These are phyloP conservation scores for Candida freyschussii DNA, from an alignment of 1,139 yeast species.

Conservation along the genomic window DNA sequence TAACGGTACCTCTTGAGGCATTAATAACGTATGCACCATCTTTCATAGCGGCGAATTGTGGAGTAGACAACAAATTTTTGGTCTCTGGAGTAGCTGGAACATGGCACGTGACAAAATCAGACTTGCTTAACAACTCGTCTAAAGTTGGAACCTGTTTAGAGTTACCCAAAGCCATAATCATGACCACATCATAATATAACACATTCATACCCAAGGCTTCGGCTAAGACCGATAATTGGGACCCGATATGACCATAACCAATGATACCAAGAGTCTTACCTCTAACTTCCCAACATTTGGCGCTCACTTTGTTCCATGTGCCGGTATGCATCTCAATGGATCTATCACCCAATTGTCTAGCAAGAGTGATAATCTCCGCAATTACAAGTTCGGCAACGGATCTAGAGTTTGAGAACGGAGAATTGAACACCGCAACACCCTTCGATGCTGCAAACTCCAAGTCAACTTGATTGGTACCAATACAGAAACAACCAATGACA, in stretches of 20 bases:
- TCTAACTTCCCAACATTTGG: conserved; percentile 98
- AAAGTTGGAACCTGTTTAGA: conserved; percentile 88
- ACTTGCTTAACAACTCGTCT: conserved; percentile 70
- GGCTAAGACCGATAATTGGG: conserved; percentile 94
- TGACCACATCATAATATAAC: conserved; percentile 82
- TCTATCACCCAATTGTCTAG: conserved; percentile 97
- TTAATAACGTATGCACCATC: conserved; percentile 92
- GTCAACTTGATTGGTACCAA: conserved; percentile 98
- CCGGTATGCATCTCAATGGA: conserved; percentile 95
- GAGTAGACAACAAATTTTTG: conserved; percentile 79
- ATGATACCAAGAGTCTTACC: conserved; percentile 96
- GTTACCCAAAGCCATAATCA: conserved; percentile 96
- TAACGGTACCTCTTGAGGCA: conserved; percentile 97
- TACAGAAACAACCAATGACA: conserved; percentile 96
- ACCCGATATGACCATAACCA: conserved; percentile 98
- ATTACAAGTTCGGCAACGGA: conserved; percentile 97
- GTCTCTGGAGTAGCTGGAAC: conserved; percentile 96
- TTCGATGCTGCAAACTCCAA: conserved; percentile 84
- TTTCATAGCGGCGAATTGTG: conserved; percentile 95
- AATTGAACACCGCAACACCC: conserved; percentile 96
- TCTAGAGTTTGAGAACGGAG: conserved; percentile 97
- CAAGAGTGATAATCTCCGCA: conserved; percentile 88
- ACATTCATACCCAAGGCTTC: conserved; percentile 99
- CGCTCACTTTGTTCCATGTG: conserved; percentile 94
- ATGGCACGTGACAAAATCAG: conserved; percentile 91